Percentiles rank a stretch among this genome's conserved stretches.
These are phyloP conservation scores for Citrus medica DNA, from an alignment of 345 rosid genomes.

Conservation along the genomic window DNA sequence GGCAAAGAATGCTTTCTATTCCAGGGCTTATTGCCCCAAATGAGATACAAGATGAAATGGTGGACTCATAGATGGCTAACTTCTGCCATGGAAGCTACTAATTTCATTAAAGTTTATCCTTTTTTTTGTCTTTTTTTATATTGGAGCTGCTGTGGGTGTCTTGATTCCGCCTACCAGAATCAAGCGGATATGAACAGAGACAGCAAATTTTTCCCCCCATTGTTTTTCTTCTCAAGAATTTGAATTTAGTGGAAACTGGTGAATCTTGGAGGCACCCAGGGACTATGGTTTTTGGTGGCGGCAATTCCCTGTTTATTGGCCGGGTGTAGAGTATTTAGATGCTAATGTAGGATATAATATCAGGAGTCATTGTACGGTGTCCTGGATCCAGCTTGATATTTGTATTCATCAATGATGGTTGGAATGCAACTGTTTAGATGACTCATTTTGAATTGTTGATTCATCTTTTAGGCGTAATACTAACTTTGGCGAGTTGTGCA, in stretches of 20 bases:
- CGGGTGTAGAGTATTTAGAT: slow-evolving; percentile 47
- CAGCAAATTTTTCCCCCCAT: slow-evolving; percentile 20
- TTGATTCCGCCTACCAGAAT: slow-evolving; percentile 17
- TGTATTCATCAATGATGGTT: slow-evolving; percentile 22
- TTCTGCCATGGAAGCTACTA: slow-evolving; percentile 23
- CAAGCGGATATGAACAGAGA: slow-evolving; percentile 18
- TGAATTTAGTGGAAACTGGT: slow-evolving; percentile 20
- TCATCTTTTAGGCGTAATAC: slow-evolving; percentile 27
- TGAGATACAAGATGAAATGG: slow-evolving; percentile 79
- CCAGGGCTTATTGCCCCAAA: slow-evolving; percentile 78
- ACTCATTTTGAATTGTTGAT: slow-evolving; percentile 27
- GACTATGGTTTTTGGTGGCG: slow-evolving; percentile 20
- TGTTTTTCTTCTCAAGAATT: slow-evolving; percentile 19
- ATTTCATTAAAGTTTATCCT: slow-evolving; percentile 15
- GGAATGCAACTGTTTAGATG: slow-evolving; percentile 35
- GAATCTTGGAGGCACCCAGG: slow-evolving; percentile 7
- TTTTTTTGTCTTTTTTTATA: neutral
- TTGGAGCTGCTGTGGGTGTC: slow-evolving; percentile 17
- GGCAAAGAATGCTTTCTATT: slow-evolving; percentile 69
- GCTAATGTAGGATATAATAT: slow-evolving; percentile 41
- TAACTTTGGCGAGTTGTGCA: slow-evolving; percentile 30
- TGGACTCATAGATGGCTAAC: slow-evolving; percentile 57
- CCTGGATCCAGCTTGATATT: slow-evolving; percentile 24
- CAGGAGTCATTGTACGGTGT: slow-evolving; percentile 25
- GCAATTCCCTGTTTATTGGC: slow-evolving; percentile 17